Percentiles rank a stretch among this genome's conserved stretches.
These are phyloP conservation scores for Cystobasidium tubakii DNA, from an alignment of 768 basidiomycete species.

Conservation along the genomic window DNA sequence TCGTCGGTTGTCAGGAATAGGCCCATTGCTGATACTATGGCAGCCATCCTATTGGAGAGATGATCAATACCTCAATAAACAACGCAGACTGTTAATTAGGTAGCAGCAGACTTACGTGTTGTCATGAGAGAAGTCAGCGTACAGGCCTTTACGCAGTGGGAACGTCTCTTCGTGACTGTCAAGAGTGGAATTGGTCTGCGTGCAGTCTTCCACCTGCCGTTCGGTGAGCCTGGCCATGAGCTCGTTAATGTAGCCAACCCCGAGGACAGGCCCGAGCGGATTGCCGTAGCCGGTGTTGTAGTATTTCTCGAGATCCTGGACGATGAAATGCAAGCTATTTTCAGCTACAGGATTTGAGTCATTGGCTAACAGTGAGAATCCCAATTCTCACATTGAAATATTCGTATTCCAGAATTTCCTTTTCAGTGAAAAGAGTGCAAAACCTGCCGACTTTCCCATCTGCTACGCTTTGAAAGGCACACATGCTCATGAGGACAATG, in stretches of 20 bases:
- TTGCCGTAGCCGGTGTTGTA: constrained; percentile 60
- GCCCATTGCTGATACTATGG: constrained; percentile 65
- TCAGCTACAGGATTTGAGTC: too few species aligned
- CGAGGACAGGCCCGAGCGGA: constrained; percentile 65
- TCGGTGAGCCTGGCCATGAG: constrained; percentile 72
- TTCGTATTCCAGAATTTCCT: constrained; percentile 64
- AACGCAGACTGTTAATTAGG: too few species aligned
- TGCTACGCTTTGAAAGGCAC: constrained; percentile 72
- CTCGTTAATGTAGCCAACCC: constrained; percentile 82
- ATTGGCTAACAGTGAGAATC: too few species aligned
- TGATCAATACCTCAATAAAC: too few species aligned
- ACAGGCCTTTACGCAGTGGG: constrained; percentile 57
- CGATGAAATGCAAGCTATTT: too few species aligned
- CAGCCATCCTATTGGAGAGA: constrained; percentile 55
- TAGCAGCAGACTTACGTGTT: constrained; percentile 56
- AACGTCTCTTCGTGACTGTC: constrained; percentile 62
- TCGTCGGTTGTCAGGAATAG: constrained; percentile 49
- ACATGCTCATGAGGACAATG: constrained; percentile 62
- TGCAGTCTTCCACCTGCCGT: constrained; percentile 25
- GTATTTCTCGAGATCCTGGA: constrained; percentile 71
- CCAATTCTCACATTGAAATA: constrained; percentile 52
- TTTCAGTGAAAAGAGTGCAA: constrained; percentile 63
- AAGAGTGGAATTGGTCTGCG: constrained; percentile 54
- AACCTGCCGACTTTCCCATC: constrained; percentile 58
- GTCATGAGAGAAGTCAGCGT: constrained; percentile 79